phyloP scores from a whole-genome alignment of 1,139 yeast species.

The Pichia sp. region DNA sequence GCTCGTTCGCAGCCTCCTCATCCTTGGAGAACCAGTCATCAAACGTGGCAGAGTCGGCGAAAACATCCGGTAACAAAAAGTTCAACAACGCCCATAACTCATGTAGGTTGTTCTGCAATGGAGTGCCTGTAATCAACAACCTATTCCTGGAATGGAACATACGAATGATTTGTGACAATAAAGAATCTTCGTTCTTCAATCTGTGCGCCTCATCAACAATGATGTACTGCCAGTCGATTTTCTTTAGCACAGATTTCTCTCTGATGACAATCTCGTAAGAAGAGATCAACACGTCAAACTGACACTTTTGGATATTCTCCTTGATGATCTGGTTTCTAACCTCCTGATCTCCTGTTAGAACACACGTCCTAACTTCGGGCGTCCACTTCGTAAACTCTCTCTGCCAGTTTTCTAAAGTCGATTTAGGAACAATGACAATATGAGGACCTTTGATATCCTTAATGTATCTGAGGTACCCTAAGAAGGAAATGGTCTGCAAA shows the following conservation, averaged over 20 bases:
- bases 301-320: slow-evolving; percentile 48
- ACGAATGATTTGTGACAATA: slow-evolving; percentile 69
- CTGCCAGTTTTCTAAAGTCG: slow-evolving; percentile 76
- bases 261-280: slow-evolving; percentile 75
- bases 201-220: slow-evolving; percentile 81
- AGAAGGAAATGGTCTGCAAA: slow-evolving; percentile 81
- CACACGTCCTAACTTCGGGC: slow-evolving; percentile 65
- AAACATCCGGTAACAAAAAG: slow-evolving; percentile 71
- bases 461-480: slow-evolving; percentile 65
- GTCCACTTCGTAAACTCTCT: slow-evolving; percentile 77
- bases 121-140: slow-evolving; percentile 74
- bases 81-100: slow-evolving; percentile 79
- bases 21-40: slow-evolving; percentile 60
- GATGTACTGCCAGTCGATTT: slow-evolving; percentile 70
- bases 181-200: slow-evolving; percentile 72
- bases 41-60: slow-evolving; percentile 67
- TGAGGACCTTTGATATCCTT: slow-evolving; percentile 66
- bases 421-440: slow-evolving; percentile 70
- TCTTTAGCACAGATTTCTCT: slow-evolving; percentile 61
- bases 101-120: slow-evolving; percentile 71
- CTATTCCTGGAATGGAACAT: slow-evolving; percentile 68
- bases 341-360: slow-evolving; percentile 72
- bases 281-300: slow-evolving; percentile 68
- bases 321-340: slow-evolving; percentile 52
- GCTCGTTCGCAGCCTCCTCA: slow-evolving; percentile 31